These are phyloP conservation scores for Cyberlindnera japonica DNA, from an alignment of 805 yeast species.

Conservation along the genomic window DNA sequence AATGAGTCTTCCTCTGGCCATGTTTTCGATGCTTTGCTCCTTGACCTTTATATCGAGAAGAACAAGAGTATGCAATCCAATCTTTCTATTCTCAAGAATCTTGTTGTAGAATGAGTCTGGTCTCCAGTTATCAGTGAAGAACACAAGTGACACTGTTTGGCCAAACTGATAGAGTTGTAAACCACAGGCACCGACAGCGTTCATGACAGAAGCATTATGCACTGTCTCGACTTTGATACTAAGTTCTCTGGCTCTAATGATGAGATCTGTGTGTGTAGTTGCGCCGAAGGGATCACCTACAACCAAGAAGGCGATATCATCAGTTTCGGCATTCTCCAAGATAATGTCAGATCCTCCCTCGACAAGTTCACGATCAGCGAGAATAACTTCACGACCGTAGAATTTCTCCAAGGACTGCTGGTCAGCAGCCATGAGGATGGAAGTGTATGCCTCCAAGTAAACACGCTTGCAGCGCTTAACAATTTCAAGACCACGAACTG, in stretches of 20 bases:
- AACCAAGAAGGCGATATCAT: constrained; percentile 89
- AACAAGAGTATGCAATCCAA: constrained; percentile 88
- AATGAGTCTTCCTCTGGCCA: constrained; percentile 87
- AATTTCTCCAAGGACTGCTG: constrained; percentile 69
- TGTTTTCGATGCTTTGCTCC: constrained; percentile 91
- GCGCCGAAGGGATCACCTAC: constrained; percentile 99
- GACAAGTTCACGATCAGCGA: constrained; percentile 94
- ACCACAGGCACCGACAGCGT: constrained; percentile 98
- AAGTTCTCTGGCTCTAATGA: constrained; percentile 84
- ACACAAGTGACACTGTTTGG: constrained; percentile 94
- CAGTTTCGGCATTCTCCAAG: constrained; percentile 67
- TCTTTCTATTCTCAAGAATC: constrained; percentile 79
- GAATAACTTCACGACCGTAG: constrained; percentile 77
- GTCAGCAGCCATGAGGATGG: constrained; percentile 91
- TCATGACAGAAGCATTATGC: constrained; percentile 97
- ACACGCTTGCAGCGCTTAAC: constrained; percentile 83
- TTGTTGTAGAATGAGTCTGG: constrained; percentile 94
- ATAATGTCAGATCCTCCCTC: constrained; percentile 86
- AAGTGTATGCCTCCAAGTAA: constrained; percentile 93
- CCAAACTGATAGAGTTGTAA: constrained; percentile 93
- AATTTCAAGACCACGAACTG: constrained; percentile 88
- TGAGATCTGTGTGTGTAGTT: constrained; percentile 93
- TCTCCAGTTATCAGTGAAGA: constrained; percentile 92
- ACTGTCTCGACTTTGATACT: constrained; percentile 75
- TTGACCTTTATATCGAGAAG: constrained; percentile 92